Percentiles rank a stretch among this genome's conserved stretches.
Evolutionary conservation across 2,329 filamentous ascomycete genomes (phyloP).

Genomic region (Stemphylium lycopersici): DNA sequence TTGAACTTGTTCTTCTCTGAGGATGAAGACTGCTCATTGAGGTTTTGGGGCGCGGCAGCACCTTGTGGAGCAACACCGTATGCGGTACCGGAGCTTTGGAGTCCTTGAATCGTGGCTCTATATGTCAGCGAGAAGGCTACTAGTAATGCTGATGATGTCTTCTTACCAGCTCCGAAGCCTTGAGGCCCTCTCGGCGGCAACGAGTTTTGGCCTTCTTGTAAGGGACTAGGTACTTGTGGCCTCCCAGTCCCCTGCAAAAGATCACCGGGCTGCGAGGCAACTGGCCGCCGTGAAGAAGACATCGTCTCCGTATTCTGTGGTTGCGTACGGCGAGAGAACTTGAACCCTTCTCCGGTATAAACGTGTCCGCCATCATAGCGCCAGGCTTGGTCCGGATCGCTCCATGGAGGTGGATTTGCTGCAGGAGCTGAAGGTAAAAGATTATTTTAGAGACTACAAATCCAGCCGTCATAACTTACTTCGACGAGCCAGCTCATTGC

Average conservation of each 20-base stretch:
- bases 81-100: not conserved
- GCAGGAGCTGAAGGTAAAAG: not conserved
- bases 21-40: not conserved
- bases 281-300: not conserved
- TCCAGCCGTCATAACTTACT: not conserved
- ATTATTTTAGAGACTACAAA: not conserved
- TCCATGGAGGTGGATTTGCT: not conserved
- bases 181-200: not conserved
- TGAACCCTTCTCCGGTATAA: slow-evolving; percentile 3
- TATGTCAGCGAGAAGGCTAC: not conserved
- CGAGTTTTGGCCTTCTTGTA: not conserved
- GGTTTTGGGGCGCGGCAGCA: not conserved
- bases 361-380: not conserved
- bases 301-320: not conserved
- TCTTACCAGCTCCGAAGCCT: not conserved
- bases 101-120: not conserved
- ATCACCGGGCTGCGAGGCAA: not conserved
- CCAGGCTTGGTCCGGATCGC: not conserved
- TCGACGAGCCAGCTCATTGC: not conserved
- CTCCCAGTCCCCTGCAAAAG: not conserved
- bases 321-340: not conserved
- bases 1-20: not conserved
- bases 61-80: not conserved
- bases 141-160: not conserved
- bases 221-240: not conserved